Conservation (phyloP, 805 yeast genomes). For the Wickerhamiella brachini region DNA sequence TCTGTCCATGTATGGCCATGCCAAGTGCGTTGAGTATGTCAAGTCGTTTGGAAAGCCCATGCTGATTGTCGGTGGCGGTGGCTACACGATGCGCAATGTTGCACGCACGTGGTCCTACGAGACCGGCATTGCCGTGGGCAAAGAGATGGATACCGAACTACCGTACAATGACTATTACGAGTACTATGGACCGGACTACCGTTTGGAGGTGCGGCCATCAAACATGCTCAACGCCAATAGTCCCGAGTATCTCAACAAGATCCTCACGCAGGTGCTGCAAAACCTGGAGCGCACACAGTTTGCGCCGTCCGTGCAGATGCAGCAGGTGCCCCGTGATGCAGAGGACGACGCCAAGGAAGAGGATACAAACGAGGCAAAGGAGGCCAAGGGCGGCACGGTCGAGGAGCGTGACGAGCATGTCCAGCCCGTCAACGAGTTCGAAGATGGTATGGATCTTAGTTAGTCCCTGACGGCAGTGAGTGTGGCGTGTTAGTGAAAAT, state of each 20-base stretch:
- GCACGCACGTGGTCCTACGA: slow-evolving; percentile 93
- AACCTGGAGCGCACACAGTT: slow-evolving; percentile 82
- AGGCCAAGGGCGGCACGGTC: slow-evolving; percentile 84
- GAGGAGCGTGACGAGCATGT: slow-evolving; percentile 64
- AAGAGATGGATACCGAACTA: slow-evolving; percentile 35
- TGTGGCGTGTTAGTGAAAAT: neutral
- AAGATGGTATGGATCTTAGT: slow-evolving; percentile 31
- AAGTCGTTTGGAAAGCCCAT: slow-evolving; percentile 83
- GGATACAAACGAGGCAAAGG: slow-evolving; percentile 64
- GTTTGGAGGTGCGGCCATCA: slow-evolving; percentile 85
- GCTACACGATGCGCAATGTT: slow-evolving; percentile 92
- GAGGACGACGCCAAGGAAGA: slow-evolving; percentile 81
- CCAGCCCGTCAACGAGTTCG: slow-evolving; percentile 65
- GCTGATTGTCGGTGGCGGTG: slow-evolving; percentile 93
- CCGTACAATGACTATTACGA: slow-evolving; percentile 96
- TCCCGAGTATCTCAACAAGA: slow-evolving; percentile 79
- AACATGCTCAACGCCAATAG: slow-evolving; percentile 95
- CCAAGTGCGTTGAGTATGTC: slow-evolving; percentile 83
- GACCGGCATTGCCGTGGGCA: slow-evolving; percentile 66
- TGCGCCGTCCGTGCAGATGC: slow-evolving; percentile 95
- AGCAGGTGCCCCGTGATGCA: slow-evolving; percentile 75
- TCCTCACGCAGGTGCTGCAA: slow-evolving; percentile 58
- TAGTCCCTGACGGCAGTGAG: too few relatives aligned
- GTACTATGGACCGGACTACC: slow-evolving; percentile 94
- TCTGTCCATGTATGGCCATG: slow-evolving; percentile 82